Evolutionary conservation across 805 yeast genomes (phyloP), one percentile per base, ranked within the genome.

Genomic region (Hanseniaspora hatyaiensis): DNA sequence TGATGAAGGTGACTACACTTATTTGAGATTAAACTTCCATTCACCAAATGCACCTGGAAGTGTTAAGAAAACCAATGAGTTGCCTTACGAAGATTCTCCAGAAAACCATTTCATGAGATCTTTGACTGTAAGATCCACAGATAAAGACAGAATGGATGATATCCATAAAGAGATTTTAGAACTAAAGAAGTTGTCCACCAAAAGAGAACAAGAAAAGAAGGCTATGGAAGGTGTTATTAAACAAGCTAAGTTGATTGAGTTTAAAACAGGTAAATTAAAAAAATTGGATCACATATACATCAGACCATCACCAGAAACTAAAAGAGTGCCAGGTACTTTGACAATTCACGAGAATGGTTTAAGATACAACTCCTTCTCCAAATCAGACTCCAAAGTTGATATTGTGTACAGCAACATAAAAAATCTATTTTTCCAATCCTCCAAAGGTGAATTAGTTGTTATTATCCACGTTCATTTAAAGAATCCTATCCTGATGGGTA

Each of bases 301-400:
- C 42, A 80, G 97, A 62, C 98, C 98, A 33, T 85, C 88, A 40
- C 96, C 96, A 0, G 98, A 89, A 62, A 82, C 96, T n/a, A 89
- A 89, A 62, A 84, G 95, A 64, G 78, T 82, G 24, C 89, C 96
- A 12, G 96, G 97, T 29, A 75, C 80, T 16, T 74, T 89, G 49
- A 84, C 85, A 53, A 85, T 89, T 52, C 98, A 89, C 65, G 94
- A 86, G 62, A 92, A 89, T 64, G 98, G 98, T 76, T 74, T 92
- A 53, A 74, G 97, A 57, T 92, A 88, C 64, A 94, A 85, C 61
- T 81, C 94, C 1, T 80, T 92, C 12, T 72, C 85, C 53, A 77
- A 88, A 59, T 71, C 79, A 15, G 97, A 89, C 58, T 94, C 86
- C 56, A 75, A 76, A 59, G 82, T 92, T 53, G 97, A 92, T 65